Evolutionary conservation across 345 rosid species (phyloP).

Genomic region (Acer saccharum): DNA sequence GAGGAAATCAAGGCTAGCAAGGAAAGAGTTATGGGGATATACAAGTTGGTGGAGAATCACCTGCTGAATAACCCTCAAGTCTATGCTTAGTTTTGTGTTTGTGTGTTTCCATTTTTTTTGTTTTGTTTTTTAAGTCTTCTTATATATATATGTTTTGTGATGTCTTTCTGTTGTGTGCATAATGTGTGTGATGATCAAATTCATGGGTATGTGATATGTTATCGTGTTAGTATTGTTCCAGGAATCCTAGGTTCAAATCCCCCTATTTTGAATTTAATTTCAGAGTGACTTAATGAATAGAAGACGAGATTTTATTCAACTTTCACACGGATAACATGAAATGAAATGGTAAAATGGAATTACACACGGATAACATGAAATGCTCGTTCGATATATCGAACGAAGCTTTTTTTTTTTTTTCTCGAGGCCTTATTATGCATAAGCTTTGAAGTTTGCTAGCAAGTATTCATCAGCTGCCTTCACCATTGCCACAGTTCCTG

Average conservation of each 20-base stretch:
- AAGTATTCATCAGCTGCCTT: not conserved
- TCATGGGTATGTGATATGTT: no score
- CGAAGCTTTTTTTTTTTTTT: not conserved
- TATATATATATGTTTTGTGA: not conserved
- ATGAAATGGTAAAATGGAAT: no score
- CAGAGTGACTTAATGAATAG: no score
- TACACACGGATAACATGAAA: no score
- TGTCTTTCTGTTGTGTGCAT: not conserved
- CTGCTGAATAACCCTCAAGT: slow-evolving; percentile 30
- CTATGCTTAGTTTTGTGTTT: slow-evolving; percentile 3
- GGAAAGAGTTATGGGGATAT: slow-evolving; percentile 11
- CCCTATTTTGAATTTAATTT: no score
- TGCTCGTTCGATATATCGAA: no score
- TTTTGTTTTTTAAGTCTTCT: not conserved
- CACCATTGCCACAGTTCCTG: slow-evolving; percentile 8
- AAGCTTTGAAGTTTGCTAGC: slow-evolving; percentile 7
- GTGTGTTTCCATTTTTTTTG: not conserved
- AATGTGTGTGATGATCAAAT: not conserved
- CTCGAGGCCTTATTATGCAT: not conserved
- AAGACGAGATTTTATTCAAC: not conserved
- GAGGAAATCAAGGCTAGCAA: slow-evolving; percentile 29
- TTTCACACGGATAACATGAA: not conserved
- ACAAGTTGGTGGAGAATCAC: slow-evolving; percentile 32
- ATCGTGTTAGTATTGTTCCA: no score
- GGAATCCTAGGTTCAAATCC: no score